A percentile compares a stretch with the other conserved stretches of the same genome.
phyloP scores from a whole-genome alignment of 1,284 basidiomycete species.

The Cutaneotrichosporon spelunceum region DNA sequence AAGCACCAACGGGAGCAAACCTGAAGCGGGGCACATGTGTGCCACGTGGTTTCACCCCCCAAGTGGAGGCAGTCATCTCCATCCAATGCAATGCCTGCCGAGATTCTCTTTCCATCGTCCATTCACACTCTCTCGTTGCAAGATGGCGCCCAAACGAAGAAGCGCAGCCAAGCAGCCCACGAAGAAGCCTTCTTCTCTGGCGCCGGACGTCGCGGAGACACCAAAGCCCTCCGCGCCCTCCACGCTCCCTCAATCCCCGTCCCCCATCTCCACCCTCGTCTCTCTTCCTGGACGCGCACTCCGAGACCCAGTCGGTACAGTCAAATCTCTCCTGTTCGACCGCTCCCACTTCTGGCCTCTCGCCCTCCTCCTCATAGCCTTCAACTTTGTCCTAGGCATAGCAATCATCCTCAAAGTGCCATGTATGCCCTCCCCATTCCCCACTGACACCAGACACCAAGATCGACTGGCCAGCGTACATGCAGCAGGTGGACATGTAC shows the following conservation, averaged over 20 bases:
- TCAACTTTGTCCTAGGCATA: constrained; percentile 69
- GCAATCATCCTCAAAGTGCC: constrained; percentile 73
- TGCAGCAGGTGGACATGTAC: constrained; percentile 73
- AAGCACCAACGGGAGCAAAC: constrained; percentile 4
- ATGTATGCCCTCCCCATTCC: constrained; percentile 58
- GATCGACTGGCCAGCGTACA: constrained; percentile 70
- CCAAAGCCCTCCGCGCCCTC: not conserved
- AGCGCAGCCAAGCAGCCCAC: not conserved
- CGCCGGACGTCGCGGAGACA: not conserved
- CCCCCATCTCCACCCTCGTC: not conserved
- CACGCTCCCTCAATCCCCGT: not conserved
- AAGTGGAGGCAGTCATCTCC: not conserved
- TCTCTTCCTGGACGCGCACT: not conserved
- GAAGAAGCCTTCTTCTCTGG: not conserved
- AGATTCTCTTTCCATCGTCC: not conserved
- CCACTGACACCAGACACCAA: constrained; percentile 73
- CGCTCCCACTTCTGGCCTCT: constrained; percentile 64
- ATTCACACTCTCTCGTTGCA: not conserved
- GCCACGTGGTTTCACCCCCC: not conserved
- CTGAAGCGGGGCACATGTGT: not conserved
- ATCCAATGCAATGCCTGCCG: not conserved
- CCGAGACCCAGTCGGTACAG: not conserved
- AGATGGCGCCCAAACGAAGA: not conserved
- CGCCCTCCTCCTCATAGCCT: constrained; percentile 62
- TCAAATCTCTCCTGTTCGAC: constrained; percentile 56